Base-by-base conservation (phyloP, 805 yeast genomes). In the Schizosaccharomyces lindneri region DNA sequence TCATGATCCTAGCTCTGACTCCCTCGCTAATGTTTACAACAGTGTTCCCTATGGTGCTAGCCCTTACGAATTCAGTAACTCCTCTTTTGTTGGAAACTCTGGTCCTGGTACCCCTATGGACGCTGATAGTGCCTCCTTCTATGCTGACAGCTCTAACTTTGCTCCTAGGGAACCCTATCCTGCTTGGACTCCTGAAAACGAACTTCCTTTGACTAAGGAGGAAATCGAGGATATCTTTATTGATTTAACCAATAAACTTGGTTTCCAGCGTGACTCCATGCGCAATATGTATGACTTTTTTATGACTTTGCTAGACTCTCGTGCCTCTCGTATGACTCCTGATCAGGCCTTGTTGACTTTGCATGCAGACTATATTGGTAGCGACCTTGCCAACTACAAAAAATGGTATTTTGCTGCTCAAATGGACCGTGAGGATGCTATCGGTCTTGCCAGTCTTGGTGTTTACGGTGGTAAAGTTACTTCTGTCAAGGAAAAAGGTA, bases 171-270 rank as follows among this genome's bases (percentile, higher is more conserved):
- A 93, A 72, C 99, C 98, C 43, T 93, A 90, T 72, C 98, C 99
- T 55, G 97, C 98, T 61, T 93, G 98, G 98, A 86, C 96, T 31
- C 95, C 95, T 59, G 97, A 93, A 73, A 89, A 76, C 63, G 78
- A 82, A 70, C 85, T 84, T 27, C 95, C 96, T 7, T 78, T 93
- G 59, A 77, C 85, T 60, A 78, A 80, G 65, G 78, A 74, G 48
- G 83, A 81, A 65, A 83, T 89, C n/a, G 72, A 73, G 63, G 74
- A 70, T 4, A 79, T 85, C 7, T 85, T 89, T 68, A 70, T 72
- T 29, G 78, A 78, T 32, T 69, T 89, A 59, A 75, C 79, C n/a
- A 67, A 69, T 55, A 75, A 78, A 62, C 87, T 89, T 73, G 96
- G 96, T 0, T 89, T 89, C 73, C 97, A 89, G 73, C 73, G 76